phyloP scores from a whole-genome alignment of 306 rosid genomes.

The Begonia masoniana region DNA sequence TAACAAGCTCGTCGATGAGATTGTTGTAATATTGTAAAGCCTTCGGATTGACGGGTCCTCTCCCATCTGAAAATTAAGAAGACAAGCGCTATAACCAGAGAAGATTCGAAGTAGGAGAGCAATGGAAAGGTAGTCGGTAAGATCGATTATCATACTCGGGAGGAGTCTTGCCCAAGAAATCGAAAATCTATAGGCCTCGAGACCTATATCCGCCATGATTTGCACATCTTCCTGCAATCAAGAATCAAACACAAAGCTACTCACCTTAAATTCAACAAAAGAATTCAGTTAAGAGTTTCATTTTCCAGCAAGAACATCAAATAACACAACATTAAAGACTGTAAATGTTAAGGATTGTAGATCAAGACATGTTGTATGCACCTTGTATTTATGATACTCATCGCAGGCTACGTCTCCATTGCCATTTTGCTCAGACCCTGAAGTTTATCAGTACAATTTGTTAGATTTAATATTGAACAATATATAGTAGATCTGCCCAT shows the following conservation, averaged over 20 bases:
- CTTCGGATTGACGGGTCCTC: slow-evolving; percentile 50
- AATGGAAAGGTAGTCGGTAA: neutral
- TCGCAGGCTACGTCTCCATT: slow-evolving; percentile 11
- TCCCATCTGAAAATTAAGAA: slow-evolving; percentile 32
- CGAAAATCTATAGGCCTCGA: slow-evolving; percentile 66
- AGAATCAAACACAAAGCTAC: no score
- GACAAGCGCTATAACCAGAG: neutral
- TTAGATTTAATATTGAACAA: no score
- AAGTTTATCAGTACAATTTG: neutral
- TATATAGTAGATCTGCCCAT: no score
- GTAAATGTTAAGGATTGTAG: no score
- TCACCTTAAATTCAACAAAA: no score
- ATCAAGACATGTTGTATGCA: neutral
- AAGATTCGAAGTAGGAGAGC: neutral
- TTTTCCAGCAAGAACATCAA: no score
- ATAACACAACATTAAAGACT: no score
- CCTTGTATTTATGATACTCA: slow-evolving; percentile 16
- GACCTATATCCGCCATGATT: slow-evolving; percentile 54
- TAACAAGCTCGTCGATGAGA: slow-evolving; percentile 39
- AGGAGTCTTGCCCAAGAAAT: slow-evolving; percentile 73
- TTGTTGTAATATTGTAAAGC: slow-evolving; percentile 60
- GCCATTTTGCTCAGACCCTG: slow-evolving; percentile 1
- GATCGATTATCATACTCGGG: slow-evolving; percentile 31
- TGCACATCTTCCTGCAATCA: slow-evolving; percentile 58
- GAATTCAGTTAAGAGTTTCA: no score